Percentiles rank a stretch among this genome's conserved stretches.
These are phyloP conservation scores for Trichosporon ovoides DNA, from an alignment of 1,284 basidiomycete species.

Conservation along the genomic window DNA sequence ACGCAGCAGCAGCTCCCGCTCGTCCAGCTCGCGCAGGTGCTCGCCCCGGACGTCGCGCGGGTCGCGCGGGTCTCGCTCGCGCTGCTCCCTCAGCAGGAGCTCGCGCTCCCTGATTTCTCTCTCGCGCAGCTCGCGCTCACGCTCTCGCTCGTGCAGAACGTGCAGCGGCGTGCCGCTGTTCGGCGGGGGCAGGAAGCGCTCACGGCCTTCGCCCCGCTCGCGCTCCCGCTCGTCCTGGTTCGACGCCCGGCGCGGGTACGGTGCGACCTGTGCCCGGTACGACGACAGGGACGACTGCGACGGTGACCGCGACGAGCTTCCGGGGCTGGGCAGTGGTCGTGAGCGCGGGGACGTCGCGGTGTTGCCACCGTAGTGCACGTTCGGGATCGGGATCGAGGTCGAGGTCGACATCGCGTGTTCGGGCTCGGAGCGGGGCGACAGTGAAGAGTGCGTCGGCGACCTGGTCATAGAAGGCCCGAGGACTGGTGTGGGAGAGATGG, in stretches of 20 bases:
- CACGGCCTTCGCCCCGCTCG: background rate
- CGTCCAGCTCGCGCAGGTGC: slow-evolving; percentile 6
- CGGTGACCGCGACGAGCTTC: background rate
- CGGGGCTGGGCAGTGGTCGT: background rate
- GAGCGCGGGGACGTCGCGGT: background rate
- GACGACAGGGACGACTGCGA: slow-evolving; percentile 1
- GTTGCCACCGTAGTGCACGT: slow-evolving; percentile 7
- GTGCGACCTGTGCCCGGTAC: slow-evolving; percentile 1
- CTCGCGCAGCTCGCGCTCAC: slow-evolving; percentile 7
- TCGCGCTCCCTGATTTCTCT: background rate
- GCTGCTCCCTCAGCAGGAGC: background rate
- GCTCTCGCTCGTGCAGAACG: slow-evolving; percentile 17
- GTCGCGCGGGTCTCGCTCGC: slow-evolving; percentile 16
- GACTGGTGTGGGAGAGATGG: background rate
- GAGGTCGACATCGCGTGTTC: slow-evolving; percentile 13
- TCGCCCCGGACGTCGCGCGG: slow-evolving; percentile 4
- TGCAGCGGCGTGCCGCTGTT: slow-evolving; percentile 16
- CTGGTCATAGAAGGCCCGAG: background rate
- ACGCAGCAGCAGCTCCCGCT: slow-evolving; percentile 6
- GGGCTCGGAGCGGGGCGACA: slow-evolving; percentile 4
- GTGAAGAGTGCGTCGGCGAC: slow-evolving; percentile 1
- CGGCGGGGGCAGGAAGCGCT: slow-evolving; percentile 18
- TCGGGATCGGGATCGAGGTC: slow-evolving; percentile 17
- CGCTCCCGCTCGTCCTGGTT: background rate
- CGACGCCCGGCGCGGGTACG: background rate